Evolutionary conservation across 148 eudicot genomes (phyloP), one percentile per base, ranked within the genome.

Genomic region (Silene uniflora): DNA sequence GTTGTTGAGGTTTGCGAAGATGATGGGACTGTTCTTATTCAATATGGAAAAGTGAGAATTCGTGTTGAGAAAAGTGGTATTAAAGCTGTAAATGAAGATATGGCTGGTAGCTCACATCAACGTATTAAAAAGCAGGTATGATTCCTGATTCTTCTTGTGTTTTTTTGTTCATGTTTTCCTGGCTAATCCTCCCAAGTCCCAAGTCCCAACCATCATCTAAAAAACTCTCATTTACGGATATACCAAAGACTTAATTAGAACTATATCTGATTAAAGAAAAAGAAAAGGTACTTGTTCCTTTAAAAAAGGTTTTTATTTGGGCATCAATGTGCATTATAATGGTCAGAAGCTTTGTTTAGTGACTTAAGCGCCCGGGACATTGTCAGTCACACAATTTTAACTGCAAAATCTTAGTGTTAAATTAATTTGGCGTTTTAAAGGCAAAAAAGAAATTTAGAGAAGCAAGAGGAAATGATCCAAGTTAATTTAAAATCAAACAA

Each of bases 11-110:
- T 89, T 64, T 86, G 91, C 67, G 89, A 85, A 62, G 89, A 88
- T 76, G 93, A 90, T 78, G 85, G 82, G 69, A 86, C 83, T 14
- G 78, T 90, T 81, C 89, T 95, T 62, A 88, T 95, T 66, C 96
- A 85, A 82, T 88, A 77, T 81, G 97, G 98, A 52, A 95, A 95
- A 83, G 77, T 95, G 66, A 89, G 86, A 69, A 81, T 86, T 49
- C 97, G 97, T 6, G 89, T 90, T 55, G 83, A 84, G 72, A 81
- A 75, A 80, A 90, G 82, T 78, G 83, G 80, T 73, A 82, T 90
- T 29, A 80, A 76, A 76, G 62, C 87, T 77, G 62, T 78, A 63
- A 78, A 78, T 52, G 78, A 14, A 66, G 80, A 74, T 32, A 32
- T 67, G 63, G 69, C 81, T 80, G 83, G 62, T 62, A 74, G 74